phyloP scores from a whole-genome alignment of 352 stramenopile species.

The Phytophthora sp. region DNA sequence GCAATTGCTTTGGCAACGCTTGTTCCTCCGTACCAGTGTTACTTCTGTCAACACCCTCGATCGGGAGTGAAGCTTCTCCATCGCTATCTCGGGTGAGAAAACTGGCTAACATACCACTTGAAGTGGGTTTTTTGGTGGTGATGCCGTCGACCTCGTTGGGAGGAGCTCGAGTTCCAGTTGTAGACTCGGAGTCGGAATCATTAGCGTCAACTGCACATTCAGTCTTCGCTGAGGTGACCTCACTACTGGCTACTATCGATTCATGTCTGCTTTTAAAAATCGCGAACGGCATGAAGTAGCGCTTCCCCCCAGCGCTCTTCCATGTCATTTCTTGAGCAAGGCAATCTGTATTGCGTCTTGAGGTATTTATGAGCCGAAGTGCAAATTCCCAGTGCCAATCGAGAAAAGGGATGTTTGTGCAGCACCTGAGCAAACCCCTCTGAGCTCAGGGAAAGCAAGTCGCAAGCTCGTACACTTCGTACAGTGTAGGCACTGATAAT shows the following conservation, averaged over 20 bases:
- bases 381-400: slow-evolving; percentile 15
- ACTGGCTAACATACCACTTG: no score
- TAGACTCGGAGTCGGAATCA: no score
- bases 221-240: no score
- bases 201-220: no score
- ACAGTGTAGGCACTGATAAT: slow-evolving; percentile 43
- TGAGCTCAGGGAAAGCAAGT: slow-evolving; percentile 28
- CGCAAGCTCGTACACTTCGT: slow-evolving; percentile 20
- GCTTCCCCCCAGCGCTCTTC: slow-evolving; percentile 21
- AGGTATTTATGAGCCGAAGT: slow-evolving; percentile 6
- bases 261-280: no score
- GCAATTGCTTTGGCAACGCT: not conserved
- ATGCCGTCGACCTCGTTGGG: no score
- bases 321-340: slow-evolving; percentile 24
- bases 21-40: not conserved
- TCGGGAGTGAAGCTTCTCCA: no score
- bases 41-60: no score
- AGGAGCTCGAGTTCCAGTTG: no score
- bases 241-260: no score
- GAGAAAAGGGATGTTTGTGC: slow-evolving; percentile 14
- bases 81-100: no score
- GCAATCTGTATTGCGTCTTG: not conserved
- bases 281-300: slow-evolving; percentile 7
- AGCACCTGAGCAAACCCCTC: slow-evolving; percentile 47
- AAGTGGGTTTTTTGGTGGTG: no score